phyloP scores from a whole-genome alignment of 495 filamentous ascomycete species.

The Penicillium cataractarum region DNA sequence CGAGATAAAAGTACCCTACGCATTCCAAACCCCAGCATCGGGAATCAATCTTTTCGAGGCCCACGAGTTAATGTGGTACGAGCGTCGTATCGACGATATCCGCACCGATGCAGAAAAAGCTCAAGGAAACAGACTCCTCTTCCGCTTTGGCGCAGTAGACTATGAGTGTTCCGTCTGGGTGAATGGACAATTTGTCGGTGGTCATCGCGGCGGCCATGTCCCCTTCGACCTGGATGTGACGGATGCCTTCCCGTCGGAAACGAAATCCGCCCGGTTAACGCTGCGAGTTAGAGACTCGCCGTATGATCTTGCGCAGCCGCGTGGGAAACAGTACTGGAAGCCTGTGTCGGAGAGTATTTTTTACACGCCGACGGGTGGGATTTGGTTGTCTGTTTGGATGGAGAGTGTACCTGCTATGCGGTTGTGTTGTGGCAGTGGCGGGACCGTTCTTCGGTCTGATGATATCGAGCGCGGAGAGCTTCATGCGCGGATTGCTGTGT shows the following conservation, averaged over 20 bases:
- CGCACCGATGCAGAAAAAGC: conserved; percentile 33
- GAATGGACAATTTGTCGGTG: conserved; percentile 27
- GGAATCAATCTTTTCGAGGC: conserved; percentile 56
- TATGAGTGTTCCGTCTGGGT: conserved; percentile 43
- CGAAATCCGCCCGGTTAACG: conserved; percentile 22
- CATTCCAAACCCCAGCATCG: conserved; percentile 59
- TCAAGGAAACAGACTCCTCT: conserved; percentile 23
- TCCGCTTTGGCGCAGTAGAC: conserved; percentile 45
- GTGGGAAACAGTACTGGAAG: conserved; percentile 46
- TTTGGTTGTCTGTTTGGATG: conserved; percentile 44
- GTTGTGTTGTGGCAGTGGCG: conserved; percentile 31
- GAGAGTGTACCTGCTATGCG: conserved; percentile 40
- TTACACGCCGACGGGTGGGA: conserved; percentile 43
- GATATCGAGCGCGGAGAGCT: conserved; percentile 35
- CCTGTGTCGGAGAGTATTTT: conserved; percentile 46
- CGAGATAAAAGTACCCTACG: conserved; percentile 59
- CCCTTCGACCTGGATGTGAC: conserved; percentile 43
- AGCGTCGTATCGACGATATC: conserved; percentile 51
- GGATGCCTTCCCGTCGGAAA: conserved; percentile 18
- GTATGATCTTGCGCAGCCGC: conserved; percentile 40
- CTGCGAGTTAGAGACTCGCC: conserved; percentile 40
- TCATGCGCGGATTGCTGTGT: conserved; percentile 30
- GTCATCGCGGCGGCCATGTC: conserved; percentile 42
- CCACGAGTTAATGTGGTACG: conserved; percentile 65
- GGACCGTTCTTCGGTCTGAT: conserved; percentile 38